phyloP scores from a whole-genome alignment of 1,284 basidiomycete species.

The Cutaneotrichosporon curvatum region DNA sequence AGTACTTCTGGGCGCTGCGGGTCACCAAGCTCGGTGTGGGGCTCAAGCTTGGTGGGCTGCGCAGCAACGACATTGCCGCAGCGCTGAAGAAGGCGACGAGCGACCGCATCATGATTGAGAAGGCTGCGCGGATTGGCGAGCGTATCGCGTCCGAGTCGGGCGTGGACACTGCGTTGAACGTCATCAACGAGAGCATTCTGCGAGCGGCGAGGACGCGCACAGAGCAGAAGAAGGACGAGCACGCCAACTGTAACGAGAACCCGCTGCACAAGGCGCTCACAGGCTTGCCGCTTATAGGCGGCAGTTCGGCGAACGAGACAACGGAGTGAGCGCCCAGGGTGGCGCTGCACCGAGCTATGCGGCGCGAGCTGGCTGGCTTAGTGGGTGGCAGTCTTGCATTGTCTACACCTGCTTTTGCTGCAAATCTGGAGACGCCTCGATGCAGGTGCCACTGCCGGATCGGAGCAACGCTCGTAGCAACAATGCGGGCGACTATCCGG shows the following conservation, averaged over 20 bases:
- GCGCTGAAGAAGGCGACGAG: conserved; percentile 56
- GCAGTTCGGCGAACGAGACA: too few relatives aligned
- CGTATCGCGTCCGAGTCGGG: conserved; percentile 54
- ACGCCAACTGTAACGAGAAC: not conserved
- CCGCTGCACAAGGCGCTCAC: too few relatives aligned
- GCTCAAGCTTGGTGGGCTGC: conserved; percentile 51
- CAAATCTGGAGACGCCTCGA: too few relatives aligned
- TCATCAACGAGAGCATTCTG: conserved; percentile 34
- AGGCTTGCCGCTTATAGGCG: too few relatives aligned
- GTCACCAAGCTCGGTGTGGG: conserved; percentile 58
- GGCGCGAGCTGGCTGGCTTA: too few relatives aligned
- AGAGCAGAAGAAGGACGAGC: conserved; percentile 6
- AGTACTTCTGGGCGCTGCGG: conserved; percentile 65
- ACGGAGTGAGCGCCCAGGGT: too few relatives aligned
- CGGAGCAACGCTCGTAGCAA: too few relatives aligned
- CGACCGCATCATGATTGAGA: conserved; percentile 57
- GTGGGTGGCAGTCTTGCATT: too few relatives aligned
- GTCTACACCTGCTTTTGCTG: too few relatives aligned
- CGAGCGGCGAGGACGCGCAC: conserved; percentile 31
- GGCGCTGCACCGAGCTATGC: too few relatives aligned
- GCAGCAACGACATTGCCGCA: conserved; percentile 51
- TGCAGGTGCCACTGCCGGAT: too few relatives aligned
- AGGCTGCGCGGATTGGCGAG: conserved; percentile 58
- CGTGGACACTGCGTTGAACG: conserved; percentile 33
- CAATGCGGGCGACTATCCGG: too few relatives aligned